These are phyloP conservation scores for Pichia membranifaciens DNA, from an alignment of 805 yeast species.

Conservation along the genomic window DNA sequence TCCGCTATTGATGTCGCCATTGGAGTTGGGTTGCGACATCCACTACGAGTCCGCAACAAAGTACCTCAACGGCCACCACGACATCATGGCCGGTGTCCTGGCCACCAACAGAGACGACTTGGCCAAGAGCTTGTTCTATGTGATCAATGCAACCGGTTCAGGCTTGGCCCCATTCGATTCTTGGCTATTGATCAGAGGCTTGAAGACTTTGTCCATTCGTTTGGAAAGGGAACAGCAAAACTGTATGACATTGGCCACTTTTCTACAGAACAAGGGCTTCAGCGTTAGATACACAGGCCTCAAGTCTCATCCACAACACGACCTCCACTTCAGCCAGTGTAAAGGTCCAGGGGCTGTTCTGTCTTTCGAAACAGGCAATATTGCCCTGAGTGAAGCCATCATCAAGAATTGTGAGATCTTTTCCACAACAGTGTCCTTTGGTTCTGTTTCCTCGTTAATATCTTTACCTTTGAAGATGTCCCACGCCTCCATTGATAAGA, in stretches of 20 bases:
- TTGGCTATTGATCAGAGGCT: conserved; percentile 84
- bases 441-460: conserved; percentile 87
- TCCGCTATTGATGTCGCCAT: conserved; percentile 78
- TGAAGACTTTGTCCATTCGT: conserved; percentile 81
- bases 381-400: conserved; percentile 58
- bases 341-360: conserved; percentile 87
- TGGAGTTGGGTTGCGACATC: conserved; percentile 82
- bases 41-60: conserved; percentile 94
- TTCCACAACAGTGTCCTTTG: conserved; percentile 89
- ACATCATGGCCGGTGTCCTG: conserved; percentile 90
- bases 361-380: conserved; percentile 80
- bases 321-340: conserved; percentile 68
- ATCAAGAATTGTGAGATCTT: conserved; percentile 73
- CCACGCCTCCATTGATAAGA: conserved; percentile 91
- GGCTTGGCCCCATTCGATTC: conserved; percentile 91
- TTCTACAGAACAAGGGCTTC: conserved; percentile 61
- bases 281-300: conserved; percentile 85
- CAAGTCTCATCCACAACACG: conserved; percentile 73
- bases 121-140: conserved; percentile 65
- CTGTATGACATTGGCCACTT: conserved; percentile 68
- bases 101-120: conserved; percentile 61
- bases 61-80: conserved; percentile 91
- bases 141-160: conserved; percentile 84
- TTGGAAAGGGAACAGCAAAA: conserved; percentile 84
- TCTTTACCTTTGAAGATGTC: conserved; percentile 96